Percentiles rank a stretch among this genome's conserved stretches.
Conservation (phyloP, 2,329 filamentous ascomycete species). For the Stachybotrys chlorohalonatus region DNA sequence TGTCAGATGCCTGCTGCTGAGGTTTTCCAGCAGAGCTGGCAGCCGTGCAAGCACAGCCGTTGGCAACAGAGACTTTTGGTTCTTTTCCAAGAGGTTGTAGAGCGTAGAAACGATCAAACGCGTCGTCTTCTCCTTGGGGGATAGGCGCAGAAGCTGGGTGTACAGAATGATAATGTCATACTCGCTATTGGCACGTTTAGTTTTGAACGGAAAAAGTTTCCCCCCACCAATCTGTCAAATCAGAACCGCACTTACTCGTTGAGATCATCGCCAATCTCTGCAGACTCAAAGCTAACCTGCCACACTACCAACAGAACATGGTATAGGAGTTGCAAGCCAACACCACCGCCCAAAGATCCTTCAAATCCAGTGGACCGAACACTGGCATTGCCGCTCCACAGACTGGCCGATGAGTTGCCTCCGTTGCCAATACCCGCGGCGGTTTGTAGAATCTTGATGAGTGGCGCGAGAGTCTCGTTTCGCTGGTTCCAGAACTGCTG, state of each 20-base stretch:
- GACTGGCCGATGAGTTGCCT: conserved; percentile 47
- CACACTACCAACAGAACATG: conserved; percentile 89
- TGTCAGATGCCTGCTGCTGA: conserved; percentile 51
- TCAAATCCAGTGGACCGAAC: conserved; percentile 53
- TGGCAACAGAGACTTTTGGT: conserved; percentile 67
- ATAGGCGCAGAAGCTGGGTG: conserved; percentile 82
- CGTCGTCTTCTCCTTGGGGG: conserved; percentile 96
- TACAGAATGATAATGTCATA: conserved; percentile 89
- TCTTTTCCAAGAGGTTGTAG: conserved; percentile 67
- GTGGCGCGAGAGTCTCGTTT: conserved; percentile 71
- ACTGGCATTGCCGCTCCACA: conserved; percentile 49
- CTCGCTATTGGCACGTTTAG: conserved; percentile 46
- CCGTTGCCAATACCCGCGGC: conserved; percentile 66
- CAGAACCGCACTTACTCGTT: conserved; percentile 60
- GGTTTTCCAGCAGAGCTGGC: conserved; percentile 55
- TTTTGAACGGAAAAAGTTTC: neutral
- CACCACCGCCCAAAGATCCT: conserved; percentile 62
- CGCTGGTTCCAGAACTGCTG: conserved; percentile 86
- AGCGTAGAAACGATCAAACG: conserved; percentile 83
- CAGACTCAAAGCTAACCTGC: conserved; percentile 94
- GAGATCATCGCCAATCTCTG: conserved; percentile 61
- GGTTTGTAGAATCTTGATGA: conserved; percentile 74
- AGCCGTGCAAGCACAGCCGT: conserved; percentile 80
- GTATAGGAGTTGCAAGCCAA: conserved; percentile 88
- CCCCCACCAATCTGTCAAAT: neutral